phyloP scores from a whole-genome alignment of 2,329 filamentous ascomycete genomes.

The Grosmannia penicillata region DNA sequence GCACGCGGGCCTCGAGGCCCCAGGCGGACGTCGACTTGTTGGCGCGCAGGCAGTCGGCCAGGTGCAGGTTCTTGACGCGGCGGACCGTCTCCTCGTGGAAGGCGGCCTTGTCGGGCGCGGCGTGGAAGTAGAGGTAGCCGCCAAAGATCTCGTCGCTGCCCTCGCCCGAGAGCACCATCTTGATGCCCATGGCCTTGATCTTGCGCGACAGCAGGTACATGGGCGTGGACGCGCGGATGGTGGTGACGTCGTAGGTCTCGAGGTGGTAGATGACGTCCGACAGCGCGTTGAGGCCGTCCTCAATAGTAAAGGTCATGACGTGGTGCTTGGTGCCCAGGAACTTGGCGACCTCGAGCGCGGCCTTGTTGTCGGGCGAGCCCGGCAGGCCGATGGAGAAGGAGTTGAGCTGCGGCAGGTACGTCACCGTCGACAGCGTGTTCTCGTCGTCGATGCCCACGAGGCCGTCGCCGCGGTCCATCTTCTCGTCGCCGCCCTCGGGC shows the following conservation, averaged over 20 bases:
- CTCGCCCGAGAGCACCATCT: slow-evolving; percentile 97
- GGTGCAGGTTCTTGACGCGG: slow-evolving; percentile 89
- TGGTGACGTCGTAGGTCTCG: slow-evolving; percentile 96
- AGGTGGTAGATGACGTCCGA: slow-evolving; percentile 97
- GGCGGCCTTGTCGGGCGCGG: slow-evolving; percentile 75
- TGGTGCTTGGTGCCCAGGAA: slow-evolving; percentile 97
- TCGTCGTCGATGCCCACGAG: slow-evolving; percentile 91
- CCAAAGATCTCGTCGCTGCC: slow-evolving; percentile 97
- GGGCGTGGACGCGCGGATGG: slow-evolving; percentile 92
- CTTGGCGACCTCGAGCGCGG: slow-evolving; percentile 82
- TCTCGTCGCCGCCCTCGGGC: slow-evolving; percentile 23
- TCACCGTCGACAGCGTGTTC: slow-evolving; percentile 76
- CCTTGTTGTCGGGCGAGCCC: slow-evolving; percentile 80
- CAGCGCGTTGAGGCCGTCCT: slow-evolving; percentile 91
- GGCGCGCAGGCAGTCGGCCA: slow-evolving; percentile 90
- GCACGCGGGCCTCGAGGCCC: slow-evolving; percentile 94
- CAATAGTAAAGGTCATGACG: slow-evolving; percentile 94
- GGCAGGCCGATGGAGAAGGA: slow-evolving; percentile 97
- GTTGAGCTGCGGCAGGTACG: slow-evolving; percentile 87
- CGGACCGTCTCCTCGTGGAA: slow-evolving; percentile 93
- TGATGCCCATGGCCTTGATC: slow-evolving; percentile 98
- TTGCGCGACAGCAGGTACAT: slow-evolving; percentile 98
- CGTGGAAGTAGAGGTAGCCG: slow-evolving; percentile 97
- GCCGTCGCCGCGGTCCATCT: slow-evolving; percentile 48
- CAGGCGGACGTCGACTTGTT: slow-evolving; percentile 99